Evolutionary conservation across 1,284 basidiomycete genomes (phyloP).

Genomic region (Irpex sp.): DNA sequence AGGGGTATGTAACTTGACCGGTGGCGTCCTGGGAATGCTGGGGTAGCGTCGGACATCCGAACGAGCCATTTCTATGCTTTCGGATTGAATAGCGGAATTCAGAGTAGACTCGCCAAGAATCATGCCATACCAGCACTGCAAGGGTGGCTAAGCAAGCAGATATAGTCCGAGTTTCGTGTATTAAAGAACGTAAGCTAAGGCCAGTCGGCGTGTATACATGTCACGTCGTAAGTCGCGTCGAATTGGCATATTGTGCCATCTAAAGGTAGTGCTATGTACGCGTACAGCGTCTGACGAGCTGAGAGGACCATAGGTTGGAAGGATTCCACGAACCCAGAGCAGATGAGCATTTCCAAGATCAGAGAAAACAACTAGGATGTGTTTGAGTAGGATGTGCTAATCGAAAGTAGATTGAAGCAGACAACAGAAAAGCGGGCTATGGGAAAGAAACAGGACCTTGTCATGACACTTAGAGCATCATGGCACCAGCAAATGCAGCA

Average conservation of each 20-base stretch:
- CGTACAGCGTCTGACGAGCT: constrained; percentile 10
- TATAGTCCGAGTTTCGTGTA: constrained; percentile 16
- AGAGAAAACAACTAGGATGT: background rate
- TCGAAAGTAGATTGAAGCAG: background rate
- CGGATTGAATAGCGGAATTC: background rate
- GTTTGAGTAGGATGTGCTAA: background rate
- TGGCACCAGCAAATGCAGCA: constrained; percentile 25
- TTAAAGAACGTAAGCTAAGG: constrained; percentile 20
- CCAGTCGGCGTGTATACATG: constrained; percentile 10
- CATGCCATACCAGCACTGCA: background rate
- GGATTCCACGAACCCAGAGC: constrained; percentile 10
- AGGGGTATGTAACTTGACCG: background rate
- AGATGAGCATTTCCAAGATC: background rate
- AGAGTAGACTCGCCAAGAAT: background rate
- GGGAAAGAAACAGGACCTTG: background rate
- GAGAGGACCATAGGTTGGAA: constrained; percentile 12
- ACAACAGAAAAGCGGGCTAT: background rate
- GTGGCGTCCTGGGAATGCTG: background rate
- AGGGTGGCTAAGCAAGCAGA: no score
- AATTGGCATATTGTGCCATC: background rate
- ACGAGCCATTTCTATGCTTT: background rate
- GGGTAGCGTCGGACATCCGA: background rate
- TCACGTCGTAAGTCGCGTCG: constrained; percentile 10
- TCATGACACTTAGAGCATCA: constrained; percentile 21
- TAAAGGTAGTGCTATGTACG: background rate